Conservation (phyloP, 495 filamentous ascomycete species). For the Tuber magnatum region DNA sequence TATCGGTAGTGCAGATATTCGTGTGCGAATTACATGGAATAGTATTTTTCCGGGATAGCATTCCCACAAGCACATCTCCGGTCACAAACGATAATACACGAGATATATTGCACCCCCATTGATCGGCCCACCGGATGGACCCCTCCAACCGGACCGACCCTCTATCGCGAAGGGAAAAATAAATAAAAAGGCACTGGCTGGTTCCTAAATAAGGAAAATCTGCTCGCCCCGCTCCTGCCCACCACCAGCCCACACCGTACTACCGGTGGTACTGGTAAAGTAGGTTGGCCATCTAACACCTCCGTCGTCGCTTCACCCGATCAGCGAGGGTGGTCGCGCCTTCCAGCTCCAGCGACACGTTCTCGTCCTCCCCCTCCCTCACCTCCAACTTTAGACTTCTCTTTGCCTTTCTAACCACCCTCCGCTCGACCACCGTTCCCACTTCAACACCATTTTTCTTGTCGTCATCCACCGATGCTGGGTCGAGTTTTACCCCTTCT, state of each 20-base stretch:
- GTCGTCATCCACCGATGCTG: background rate
- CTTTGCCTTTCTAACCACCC: background rate
- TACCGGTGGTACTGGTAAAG: no score
- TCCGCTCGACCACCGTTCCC: background rate
- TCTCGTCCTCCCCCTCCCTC: slow-evolving; percentile 2
- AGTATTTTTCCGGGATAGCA: background rate
- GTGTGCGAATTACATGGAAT: background rate
- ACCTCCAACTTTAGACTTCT: slow-evolving; percentile 2
- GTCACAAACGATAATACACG: background rate
- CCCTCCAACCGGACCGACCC: background rate
- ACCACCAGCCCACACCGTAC: background rate
- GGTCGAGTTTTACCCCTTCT: slow-evolving; percentile 2
- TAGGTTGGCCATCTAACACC: slow-evolving; percentile 12
- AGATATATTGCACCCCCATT: background rate
- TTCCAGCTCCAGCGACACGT: background rate
- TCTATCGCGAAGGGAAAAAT: background rate
- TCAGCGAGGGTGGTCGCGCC: slow-evolving; percentile 28
- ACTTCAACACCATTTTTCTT: background rate
- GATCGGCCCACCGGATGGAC: background rate
- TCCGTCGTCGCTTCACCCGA: slow-evolving; percentile 34
- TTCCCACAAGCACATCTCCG: background rate
- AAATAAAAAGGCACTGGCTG: background rate
- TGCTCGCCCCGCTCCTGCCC: background rate
- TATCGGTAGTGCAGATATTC: background rate
- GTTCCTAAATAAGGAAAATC: slow-evolving; percentile 4